phyloP scores from a whole-genome alignment of 495 filamentous ascomycete genomes.

The Penicillium atrosanguineum region DNA sequence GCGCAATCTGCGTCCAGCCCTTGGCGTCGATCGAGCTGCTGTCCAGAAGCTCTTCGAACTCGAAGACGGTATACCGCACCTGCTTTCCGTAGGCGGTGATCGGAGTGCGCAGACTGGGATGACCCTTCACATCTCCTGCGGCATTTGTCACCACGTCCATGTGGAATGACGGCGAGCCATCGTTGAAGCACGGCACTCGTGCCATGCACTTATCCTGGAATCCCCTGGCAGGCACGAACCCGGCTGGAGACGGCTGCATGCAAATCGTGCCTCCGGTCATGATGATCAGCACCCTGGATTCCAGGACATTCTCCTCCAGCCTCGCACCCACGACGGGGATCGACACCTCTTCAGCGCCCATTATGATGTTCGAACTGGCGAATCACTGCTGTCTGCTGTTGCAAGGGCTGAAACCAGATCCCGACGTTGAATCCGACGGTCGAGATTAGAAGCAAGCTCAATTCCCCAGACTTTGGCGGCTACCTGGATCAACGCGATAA shows the following conservation, averaged over 20 bases:
- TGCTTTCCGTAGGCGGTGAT: slow-evolving; percentile 76
- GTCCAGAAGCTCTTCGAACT: slow-evolving; percentile 86
- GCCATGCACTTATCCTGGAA: slow-evolving; percentile 84
- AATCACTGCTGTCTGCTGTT: too few species aligned
- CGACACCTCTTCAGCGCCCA: slow-evolving; percentile 21
- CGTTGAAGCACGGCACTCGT: slow-evolving; percentile 86
- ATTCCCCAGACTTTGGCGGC: not conserved
- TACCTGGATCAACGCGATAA: not conserved
- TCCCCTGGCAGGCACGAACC: slow-evolving; percentile 68
- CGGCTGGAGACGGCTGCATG: slow-evolving; percentile 72
- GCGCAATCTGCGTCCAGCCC: slow-evolving; percentile 88
- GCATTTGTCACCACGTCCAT: slow-evolving; percentile 55
- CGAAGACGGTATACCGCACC: slow-evolving; percentile 81
- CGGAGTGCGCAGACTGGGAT: slow-evolving; percentile 73
- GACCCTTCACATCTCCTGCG: slow-evolving; percentile 36
- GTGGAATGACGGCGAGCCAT: slow-evolving; percentile 59
- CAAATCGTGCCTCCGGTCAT: slow-evolving; percentile 97
- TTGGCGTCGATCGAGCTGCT: slow-evolving; percentile 87
- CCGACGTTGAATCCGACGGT: not conserved
- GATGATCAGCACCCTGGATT: slow-evolving; percentile 83
- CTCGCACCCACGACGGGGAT: slow-evolving; percentile 25
- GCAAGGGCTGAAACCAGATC: too few species aligned
- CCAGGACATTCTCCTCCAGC: slow-evolving; percentile 37
- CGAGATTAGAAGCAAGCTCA: not conserved
- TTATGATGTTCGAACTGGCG: slow-evolving; percentile 9